phyloP scores from a whole-genome alignment of 1,284 basidiomycete species.

The Tilletia horrida region DNA sequence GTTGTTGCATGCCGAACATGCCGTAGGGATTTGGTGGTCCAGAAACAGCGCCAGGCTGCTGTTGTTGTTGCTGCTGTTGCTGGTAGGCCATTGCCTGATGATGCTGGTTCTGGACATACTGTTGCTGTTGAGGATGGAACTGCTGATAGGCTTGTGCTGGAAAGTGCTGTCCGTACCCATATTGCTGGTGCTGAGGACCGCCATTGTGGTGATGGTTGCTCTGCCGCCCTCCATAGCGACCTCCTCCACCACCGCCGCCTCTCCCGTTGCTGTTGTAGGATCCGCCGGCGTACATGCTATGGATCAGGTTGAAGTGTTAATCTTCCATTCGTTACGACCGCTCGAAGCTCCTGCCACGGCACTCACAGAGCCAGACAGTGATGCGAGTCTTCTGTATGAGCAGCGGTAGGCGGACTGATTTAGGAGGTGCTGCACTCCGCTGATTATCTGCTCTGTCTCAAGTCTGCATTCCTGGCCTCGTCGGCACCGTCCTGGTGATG shows the following conservation, averaged over 20 bases:
- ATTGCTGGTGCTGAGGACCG: background rate
- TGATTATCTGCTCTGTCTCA: no score
- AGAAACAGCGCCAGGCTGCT: background rate
- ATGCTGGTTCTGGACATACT: background rate
- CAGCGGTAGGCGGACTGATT: no score
- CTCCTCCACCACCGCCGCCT: background rate
- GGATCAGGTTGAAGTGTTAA: background rate
- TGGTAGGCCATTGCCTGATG: background rate
- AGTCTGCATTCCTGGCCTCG: no score
- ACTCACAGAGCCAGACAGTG: no score
- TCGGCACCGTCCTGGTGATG: no score
- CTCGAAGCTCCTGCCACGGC: no score
- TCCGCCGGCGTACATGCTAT: background rate
- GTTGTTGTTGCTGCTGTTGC: conserved; percentile 4
- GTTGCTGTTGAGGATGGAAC: background rate
- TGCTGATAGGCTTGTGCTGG: background rate
- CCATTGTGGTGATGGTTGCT: background rate
- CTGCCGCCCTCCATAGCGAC: background rate
- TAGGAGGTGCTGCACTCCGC: no score
- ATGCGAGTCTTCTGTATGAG: no score
- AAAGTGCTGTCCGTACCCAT: background rate
- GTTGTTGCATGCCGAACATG: background rate
- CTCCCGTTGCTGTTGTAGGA: background rate
- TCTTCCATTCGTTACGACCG: background rate
- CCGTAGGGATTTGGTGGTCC: background rate